Evolutionary conservation across 768 basidiomycete genomes (phyloP), one percentile per base, ranked within the genome.

Genomic region (Mycena amicta): DNA sequence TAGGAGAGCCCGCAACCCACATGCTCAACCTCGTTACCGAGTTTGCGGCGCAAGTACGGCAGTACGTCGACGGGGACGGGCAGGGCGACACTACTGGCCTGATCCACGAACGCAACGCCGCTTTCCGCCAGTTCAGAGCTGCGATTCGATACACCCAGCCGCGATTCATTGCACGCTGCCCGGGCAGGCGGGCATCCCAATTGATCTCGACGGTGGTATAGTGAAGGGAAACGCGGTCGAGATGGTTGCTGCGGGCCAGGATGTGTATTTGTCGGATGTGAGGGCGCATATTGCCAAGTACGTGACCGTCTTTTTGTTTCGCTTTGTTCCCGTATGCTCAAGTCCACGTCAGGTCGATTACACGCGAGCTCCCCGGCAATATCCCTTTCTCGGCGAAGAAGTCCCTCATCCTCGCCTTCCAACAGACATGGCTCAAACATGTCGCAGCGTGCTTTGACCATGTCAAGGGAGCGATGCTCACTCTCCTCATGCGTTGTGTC

Each of bases 321-420:
- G n/a, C 18, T 8, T 33, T 22, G 37, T 26, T 55, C 1, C 51
- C 23, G 47, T 41, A 47, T 5, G 41, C 16, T 50, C 33, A 22
- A 28, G 4, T 53, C 37, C 3, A 26, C n/a, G 30, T 4, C 54
- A 79, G 77, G 20, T 73, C 71, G 8, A 71, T 74, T 27, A 74
- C 74, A 2, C 67, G 75, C 30, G 78, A 79, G 52, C 65, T 76
- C 0, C 76, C 77, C 6, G 66, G 70, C 20, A 76, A 76, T 59
- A 69, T 75, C 3, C 78, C 77, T 1, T 79, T 72, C 53, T 63
- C 65, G 3, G 72, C 74, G 1, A 78, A 77, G 41, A 67, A 67
- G 18, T 53, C 64, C 2, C 67, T 77, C 4, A 79, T 79, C 40
- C 52, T 55, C 3, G 52, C 62, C 16, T 71, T 72, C 46, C 74